A percentile compares a stretch with the other conserved stretches of the same genome.
Conservation (phyloP, 331 rosid genomes). For the Malus hybrid region DNA sequence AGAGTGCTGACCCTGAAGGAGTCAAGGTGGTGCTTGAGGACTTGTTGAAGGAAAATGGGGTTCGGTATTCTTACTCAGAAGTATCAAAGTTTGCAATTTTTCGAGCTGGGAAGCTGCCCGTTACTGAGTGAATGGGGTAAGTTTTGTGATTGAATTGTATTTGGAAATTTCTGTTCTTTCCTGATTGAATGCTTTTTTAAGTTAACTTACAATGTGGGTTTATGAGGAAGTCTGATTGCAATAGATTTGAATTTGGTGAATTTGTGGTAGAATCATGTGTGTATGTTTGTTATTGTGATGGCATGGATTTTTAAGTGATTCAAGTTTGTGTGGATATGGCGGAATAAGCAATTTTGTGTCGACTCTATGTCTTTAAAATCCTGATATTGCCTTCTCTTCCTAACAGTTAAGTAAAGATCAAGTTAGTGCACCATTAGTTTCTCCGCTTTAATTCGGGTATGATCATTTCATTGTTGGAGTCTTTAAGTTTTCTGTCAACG, state of each 20-base stretch:
- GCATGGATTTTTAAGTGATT: background rate
- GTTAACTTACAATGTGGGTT: background rate
- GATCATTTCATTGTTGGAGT: background rate
- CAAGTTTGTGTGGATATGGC: background rate
- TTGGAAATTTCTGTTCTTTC: background rate
- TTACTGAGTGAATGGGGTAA: background rate
- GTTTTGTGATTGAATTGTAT: background rate
- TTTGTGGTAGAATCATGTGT: background rate
- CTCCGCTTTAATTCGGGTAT: background rate
- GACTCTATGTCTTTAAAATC: background rate
- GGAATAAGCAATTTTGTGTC: background rate
- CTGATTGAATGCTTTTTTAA: background rate
- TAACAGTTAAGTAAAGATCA: background rate
- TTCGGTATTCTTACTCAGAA: conserved; percentile 52
- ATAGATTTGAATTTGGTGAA: background rate
- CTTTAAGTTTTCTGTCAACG: background rate
- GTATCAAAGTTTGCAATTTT: conserved; percentile 63
- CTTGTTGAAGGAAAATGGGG: conserved; percentile 53
- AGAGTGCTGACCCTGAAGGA: conserved; percentile 61
- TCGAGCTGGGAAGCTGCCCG: conserved; percentile 44
- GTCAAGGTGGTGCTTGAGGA: conserved; percentile 61
- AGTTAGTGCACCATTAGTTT: background rate
- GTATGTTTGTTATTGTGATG: background rate
- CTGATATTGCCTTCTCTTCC: background rate
- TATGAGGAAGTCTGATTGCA: background rate